These are phyloP conservation scores for Aspergillus chevalieri DNA, from an alignment of 2,329 filamentous ascomycete species.

Conservation along the genomic window DNA sequence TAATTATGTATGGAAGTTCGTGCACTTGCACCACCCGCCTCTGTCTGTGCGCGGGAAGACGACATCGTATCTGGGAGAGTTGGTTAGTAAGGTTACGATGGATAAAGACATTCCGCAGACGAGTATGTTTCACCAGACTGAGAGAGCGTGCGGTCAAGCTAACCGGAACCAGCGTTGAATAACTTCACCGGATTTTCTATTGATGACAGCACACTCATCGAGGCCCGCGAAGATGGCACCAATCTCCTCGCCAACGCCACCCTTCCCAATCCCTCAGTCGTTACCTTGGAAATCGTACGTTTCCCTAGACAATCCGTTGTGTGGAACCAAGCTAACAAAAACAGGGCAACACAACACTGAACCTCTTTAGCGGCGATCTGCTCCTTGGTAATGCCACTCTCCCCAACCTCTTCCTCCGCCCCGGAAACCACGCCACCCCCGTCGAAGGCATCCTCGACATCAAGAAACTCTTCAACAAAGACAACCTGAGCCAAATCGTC, in stretches of 20 bases:
- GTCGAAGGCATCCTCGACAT: conserved; percentile 47
- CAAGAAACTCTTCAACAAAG: conserved; percentile 19
- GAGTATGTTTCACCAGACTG: conserved; percentile 17
- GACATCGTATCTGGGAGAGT: conserved; percentile 23
- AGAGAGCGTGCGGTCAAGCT: neutral
- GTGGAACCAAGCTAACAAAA: neutral
- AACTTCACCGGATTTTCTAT: conserved; percentile 46
- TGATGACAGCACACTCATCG: conserved; percentile 40
- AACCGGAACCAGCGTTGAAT: conserved; percentile 42
- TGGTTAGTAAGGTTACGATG: conserved; percentile 29
- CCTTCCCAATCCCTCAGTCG: conserved; percentile 53
- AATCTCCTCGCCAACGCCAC: conserved; percentile 50
- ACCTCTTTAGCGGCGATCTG: conserved; percentile 44
- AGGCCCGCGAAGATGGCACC: conserved; percentile 38
- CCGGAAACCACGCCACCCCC: conserved; percentile 47
- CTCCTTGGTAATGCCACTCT: conserved; percentile 47
- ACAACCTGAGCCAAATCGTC: conserved; percentile 20
- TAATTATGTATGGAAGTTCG: conserved; percentile 26
- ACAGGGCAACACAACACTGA: conserved; percentile 48
- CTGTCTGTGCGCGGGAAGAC: conserved; percentile 24
- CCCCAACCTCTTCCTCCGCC: conserved; percentile 46
- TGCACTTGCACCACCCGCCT: conserved; percentile 20
- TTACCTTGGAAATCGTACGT: conserved; percentile 47
- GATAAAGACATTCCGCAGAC: conserved; percentile 30
- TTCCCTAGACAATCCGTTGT: neutral